Conservation (phyloP, 2,329 filamentous ascomycete genomes). For the Xylaria sp. region DNA sequence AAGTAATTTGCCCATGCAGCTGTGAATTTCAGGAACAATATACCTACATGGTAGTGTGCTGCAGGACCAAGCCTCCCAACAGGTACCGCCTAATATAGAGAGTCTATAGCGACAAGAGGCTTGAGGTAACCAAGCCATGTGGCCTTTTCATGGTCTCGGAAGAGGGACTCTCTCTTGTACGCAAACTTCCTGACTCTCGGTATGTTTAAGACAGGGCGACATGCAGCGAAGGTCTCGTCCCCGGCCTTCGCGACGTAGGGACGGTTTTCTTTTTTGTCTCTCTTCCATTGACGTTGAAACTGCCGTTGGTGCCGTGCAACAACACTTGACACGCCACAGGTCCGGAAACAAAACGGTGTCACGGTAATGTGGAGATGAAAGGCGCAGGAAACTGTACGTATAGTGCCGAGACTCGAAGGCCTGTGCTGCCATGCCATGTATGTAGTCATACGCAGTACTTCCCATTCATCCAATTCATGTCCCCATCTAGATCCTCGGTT, state of each 20-base stretch:
- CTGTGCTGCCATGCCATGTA: conserved; percentile 27
- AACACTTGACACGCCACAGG: conserved; percentile 32
- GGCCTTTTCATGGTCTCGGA: conserved; percentile 41
- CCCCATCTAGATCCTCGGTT: conserved; percentile 39
- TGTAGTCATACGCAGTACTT: no score
- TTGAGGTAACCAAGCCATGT: conserved; percentile 48
- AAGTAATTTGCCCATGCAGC: conserved; percentile 34
- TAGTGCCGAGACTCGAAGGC: conserved; percentile 30
- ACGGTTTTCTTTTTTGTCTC: conserved; percentile 17
- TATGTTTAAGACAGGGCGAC: conserved; percentile 10
- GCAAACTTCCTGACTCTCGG: neutral
- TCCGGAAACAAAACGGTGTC: conserved; percentile 38
- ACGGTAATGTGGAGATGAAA: conserved; percentile 39
- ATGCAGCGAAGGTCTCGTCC: conserved; percentile 1
- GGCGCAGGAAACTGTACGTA: conserved; percentile 28
- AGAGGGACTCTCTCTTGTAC: conserved; percentile 37
- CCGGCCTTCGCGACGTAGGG: conserved; percentile 33
- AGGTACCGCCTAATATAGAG: conserved; percentile 21
- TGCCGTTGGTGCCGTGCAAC: conserved; percentile 37
- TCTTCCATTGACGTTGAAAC: conserved; percentile 32
- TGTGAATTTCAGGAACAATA: conserved; percentile 31
- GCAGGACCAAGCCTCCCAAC: conserved; percentile 30
- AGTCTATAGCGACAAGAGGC: conserved; percentile 18
- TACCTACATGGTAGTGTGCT: conserved; percentile 1
- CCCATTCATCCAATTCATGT: conserved; percentile 21